Evolutionary conservation across 768 basidiomycete species (phyloP).

Genomic region (Mycena haematopus): DNA sequence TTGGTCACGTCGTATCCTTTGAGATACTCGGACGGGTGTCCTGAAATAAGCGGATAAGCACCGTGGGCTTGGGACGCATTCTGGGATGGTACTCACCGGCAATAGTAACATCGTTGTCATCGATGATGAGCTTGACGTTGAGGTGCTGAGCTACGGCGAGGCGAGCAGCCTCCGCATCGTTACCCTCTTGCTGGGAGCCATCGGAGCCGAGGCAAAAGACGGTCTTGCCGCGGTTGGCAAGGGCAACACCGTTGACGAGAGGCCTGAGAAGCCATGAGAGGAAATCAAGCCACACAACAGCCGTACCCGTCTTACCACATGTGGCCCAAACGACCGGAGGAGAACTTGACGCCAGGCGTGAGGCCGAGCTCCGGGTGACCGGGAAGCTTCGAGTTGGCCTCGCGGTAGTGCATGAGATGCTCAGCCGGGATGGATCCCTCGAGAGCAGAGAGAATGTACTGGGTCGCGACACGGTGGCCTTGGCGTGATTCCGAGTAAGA

Average conservation of each 20-base stretch:
- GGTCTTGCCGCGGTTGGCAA: constrained; percentile 79
- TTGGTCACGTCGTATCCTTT: constrained; percentile 75
- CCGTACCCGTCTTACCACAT: constrained; percentile 63
- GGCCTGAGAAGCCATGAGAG: constrained; percentile 49
- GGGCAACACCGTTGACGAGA: constrained; percentile 81
- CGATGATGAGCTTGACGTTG: constrained; percentile 87
- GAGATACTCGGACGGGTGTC: constrained; percentile 87
- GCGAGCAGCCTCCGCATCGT: constrained; percentile 89
- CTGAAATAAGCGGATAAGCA: constrained; percentile 24
- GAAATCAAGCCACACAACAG: constrained; percentile 5
- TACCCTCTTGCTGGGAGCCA: constrained; percentile 91
- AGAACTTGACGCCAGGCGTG: constrained; percentile 93
- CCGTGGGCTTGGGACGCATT: constrained; percentile 2
- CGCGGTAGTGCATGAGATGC: constrained; percentile 85
- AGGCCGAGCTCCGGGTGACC: constrained; percentile 90
- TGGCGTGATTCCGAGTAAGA: constrained; percentile 1
- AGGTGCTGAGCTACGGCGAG: constrained; percentile 84
- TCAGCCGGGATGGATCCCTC: constrained; percentile 75
- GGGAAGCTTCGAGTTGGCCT: constrained; percentile 85
- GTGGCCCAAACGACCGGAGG: constrained; percentile 91
- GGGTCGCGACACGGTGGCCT: constrained; percentile 92
- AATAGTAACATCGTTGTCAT: constrained; percentile 92
- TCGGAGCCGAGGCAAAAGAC: constrained; percentile 88
- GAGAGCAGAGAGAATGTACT: constrained; percentile 83
- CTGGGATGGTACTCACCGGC: constrained; percentile 47